A percentile compares a stretch with the other conserved stretches of the same genome.
phyloP scores from a whole-genome alignment of 2,329 filamentous ascomycete genomes.

The Aspergillus sergii region DNA sequence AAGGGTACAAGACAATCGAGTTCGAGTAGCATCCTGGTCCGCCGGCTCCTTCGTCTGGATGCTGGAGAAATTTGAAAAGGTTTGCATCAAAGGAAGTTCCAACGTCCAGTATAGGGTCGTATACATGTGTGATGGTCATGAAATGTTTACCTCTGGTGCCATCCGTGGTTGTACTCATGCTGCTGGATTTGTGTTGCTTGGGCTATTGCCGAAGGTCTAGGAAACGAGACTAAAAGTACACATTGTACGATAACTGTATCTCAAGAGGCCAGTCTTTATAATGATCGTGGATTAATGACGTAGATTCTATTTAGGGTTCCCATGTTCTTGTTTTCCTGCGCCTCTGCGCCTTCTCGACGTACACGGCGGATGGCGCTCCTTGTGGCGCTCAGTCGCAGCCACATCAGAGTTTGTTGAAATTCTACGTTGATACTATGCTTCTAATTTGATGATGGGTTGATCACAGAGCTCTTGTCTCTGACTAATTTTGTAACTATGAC shows the following conservation, averaged over 20 bases:
- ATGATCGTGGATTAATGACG: too few species aligned
- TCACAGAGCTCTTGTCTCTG: too few species aligned
- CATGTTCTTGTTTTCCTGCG: too few species aligned
- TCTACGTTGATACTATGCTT: too few species aligned
- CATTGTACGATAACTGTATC: too few species aligned
- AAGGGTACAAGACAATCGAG: background rate
- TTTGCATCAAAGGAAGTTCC: background rate
- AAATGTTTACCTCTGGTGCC: background rate
- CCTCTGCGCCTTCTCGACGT: too few species aligned
- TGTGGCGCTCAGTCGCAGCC: too few species aligned
- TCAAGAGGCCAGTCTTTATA: too few species aligned
- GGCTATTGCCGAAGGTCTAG: background rate
- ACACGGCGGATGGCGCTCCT: too few species aligned
- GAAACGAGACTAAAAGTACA: background rate
- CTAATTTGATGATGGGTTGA: too few species aligned
- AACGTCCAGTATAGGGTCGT: background rate
- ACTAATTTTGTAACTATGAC: too few species aligned
- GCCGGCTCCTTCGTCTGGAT: background rate
- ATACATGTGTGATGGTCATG: background rate
- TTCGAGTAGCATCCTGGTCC: background rate
- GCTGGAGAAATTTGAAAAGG: background rate
- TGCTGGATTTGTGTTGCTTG: background rate
- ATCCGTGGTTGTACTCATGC: background rate
- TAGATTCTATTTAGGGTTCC: too few species aligned
- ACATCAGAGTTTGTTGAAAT: accelerated